Conservation (phyloP, 345 rosid genomes). For the Ailanthus altissimus region DNA sequence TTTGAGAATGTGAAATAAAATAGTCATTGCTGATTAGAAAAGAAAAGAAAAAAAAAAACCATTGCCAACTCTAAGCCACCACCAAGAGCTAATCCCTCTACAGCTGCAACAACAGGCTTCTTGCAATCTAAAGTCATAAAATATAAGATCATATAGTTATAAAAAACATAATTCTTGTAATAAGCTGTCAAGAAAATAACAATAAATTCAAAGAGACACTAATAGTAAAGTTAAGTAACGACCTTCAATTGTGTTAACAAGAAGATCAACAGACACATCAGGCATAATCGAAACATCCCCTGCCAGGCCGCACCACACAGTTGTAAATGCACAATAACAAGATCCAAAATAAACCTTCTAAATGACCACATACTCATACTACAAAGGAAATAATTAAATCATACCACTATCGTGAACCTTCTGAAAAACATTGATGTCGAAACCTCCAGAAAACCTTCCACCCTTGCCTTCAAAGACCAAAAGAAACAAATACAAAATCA, state of each 20-base stretch:
- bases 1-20: neutral
- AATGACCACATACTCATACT: conserved; percentile 2
- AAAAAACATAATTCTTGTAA: neutral
- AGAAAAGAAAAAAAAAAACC: conserved; percentile 50
- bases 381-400: neutral
- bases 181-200: too few species aligned
- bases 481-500: neutral
- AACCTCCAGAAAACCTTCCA: conserved; percentile 91
- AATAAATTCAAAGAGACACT: conserved; percentile 1
- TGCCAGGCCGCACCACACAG: conserved; percentile 35
- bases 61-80: conserved; percentile 93
- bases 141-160: conserved; percentile 16
- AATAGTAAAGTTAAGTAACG: conserved; percentile 2
- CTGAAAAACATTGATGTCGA: conserved; percentile 80
- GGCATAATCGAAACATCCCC: conserved; percentile 79
- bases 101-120: conserved; percentile 97
- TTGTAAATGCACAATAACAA: neutral
- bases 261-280: conserved; percentile 78
- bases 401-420: conserved; percentile 76
- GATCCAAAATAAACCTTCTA: neutral
- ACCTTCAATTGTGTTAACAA: conserved; percentile 83
- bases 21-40: neutral
- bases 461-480: conserved; percentile 58
- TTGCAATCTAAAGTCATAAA: conserved; percentile 54
- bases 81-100: conserved; percentile 95